Conservation (phyloP, 306 rosid species). For the Cucurbita maxima region DNA sequence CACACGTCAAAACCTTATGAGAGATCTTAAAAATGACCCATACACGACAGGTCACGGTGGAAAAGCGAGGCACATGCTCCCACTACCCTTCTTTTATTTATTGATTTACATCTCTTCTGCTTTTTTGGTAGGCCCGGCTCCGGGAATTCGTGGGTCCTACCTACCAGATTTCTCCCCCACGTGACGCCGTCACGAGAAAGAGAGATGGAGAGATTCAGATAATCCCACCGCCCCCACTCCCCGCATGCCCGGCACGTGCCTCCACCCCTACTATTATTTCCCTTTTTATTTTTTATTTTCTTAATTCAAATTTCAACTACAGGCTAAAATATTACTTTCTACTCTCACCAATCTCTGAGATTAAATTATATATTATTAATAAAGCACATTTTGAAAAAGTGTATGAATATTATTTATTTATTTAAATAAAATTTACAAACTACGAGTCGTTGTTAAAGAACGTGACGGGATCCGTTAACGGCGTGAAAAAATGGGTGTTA, state of each 20-base stretch:
- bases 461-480: background rate
- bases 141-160: background rate
- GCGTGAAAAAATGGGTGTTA: background rate
- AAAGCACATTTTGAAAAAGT: too few species aligned
- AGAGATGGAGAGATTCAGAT: background rate
- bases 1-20: background rate
- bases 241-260: conserved; percentile 8
- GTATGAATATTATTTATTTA: too few species aligned
- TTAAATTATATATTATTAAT: too few species aligned
- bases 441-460: background rate
- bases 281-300: background rate
- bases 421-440: too few species aligned
- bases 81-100: background rate
- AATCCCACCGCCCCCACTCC: background rate
- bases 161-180: background rate
- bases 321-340: background rate
- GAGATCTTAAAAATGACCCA: background rate
- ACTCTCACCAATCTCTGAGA: background rate
- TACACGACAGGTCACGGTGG: background rate
- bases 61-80: conserved; percentile 10
- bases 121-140: background rate
- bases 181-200: conserved; percentile 15
- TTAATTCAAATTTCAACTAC: background rate
- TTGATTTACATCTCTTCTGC: background rate
- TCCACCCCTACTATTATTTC: background rate